Conservation (phyloP, 202 grass and related monocot genomes). For the Panicum virgatum region DNA sequence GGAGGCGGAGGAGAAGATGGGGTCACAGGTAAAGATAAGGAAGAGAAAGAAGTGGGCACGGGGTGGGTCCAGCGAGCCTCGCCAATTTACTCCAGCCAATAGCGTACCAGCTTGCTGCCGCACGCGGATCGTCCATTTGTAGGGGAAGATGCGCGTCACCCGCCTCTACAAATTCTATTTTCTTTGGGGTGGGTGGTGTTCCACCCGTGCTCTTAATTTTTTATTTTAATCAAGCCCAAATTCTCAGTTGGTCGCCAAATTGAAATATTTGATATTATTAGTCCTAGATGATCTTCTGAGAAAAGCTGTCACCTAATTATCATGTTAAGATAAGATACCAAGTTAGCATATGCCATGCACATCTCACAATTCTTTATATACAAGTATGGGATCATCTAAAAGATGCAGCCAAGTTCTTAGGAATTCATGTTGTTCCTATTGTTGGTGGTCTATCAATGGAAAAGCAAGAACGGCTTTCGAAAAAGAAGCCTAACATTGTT, state of each 20-base stretch:
- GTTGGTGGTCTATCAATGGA: conserved; percentile 95
- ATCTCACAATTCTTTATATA: conserved; percentile 29
- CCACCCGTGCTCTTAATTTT: not conserved
- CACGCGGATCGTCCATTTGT: no score
- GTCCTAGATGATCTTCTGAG: conserved; percentile 24
- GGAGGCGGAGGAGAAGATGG: no score
- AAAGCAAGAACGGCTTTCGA: conserved; percentile 91
- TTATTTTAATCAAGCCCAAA: not conserved
- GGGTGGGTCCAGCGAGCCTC: no score
- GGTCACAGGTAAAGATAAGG: no score
- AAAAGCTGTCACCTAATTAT: not conserved
- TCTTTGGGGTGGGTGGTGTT: no score
- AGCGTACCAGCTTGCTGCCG: no score
- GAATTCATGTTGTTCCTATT: conserved; percentile 79
- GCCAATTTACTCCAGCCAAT: no score
- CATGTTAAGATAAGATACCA: not conserved
- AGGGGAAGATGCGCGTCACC: no score
- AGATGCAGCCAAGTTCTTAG: conserved; percentile 67
- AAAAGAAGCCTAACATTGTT: conserved; percentile 86
- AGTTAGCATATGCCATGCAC: not conserved
- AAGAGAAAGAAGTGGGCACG: no score
- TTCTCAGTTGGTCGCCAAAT: not conserved
- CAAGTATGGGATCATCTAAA: conserved; percentile 96
- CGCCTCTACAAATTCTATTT: no score
- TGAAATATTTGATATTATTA: not conserved